Evolutionary conservation across 331 rosid genomes (phyloP).

Genomic region (Cydonia oblonga): DNA sequence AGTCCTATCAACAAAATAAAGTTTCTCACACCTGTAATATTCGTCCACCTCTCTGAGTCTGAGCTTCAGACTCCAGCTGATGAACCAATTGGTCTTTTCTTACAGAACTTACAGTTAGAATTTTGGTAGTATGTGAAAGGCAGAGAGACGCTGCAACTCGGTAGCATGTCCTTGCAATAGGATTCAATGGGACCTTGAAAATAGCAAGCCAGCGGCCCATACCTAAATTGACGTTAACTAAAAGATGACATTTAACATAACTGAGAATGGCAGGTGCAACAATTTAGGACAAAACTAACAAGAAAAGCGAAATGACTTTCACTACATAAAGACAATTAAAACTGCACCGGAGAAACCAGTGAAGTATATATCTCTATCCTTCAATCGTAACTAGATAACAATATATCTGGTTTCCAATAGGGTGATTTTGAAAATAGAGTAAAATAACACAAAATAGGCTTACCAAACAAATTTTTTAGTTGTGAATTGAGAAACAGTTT

Average conservation of each 20-base stretch:
- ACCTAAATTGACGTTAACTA: neutral
- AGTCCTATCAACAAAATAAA: conserved; percentile 50
- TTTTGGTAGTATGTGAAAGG: conserved; percentile 39
- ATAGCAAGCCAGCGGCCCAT: conserved; percentile 84
- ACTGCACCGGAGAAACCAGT: too few species aligned
- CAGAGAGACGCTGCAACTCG: conserved; percentile 78
- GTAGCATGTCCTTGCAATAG: conserved; percentile 23
- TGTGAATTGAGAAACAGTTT: too few species aligned
- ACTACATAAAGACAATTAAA: too few species aligned
- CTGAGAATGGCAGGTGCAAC: too few species aligned
- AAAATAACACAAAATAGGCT: too few species aligned
- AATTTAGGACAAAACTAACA: too few species aligned
- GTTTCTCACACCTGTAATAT: conserved; percentile 40
- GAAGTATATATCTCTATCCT: too few species aligned
- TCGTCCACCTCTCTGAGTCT: conserved; percentile 21
- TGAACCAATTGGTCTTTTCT: conserved; percentile 49
- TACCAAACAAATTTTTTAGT: too few species aligned
- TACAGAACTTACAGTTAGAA: conserved; percentile 37
- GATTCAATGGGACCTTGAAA: conserved; percentile 54
- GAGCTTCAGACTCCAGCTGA: conserved; percentile 47
- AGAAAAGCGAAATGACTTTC: too few species aligned
- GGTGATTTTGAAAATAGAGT: too few species aligned
- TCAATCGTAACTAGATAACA: too few species aligned
- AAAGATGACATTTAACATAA: neutral
- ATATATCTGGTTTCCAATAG: too few species aligned